These are phyloP conservation scores for Chenopodium formosanum DNA, from an alignment of 148 eudicot species.

Conservation along the genomic window DNA sequence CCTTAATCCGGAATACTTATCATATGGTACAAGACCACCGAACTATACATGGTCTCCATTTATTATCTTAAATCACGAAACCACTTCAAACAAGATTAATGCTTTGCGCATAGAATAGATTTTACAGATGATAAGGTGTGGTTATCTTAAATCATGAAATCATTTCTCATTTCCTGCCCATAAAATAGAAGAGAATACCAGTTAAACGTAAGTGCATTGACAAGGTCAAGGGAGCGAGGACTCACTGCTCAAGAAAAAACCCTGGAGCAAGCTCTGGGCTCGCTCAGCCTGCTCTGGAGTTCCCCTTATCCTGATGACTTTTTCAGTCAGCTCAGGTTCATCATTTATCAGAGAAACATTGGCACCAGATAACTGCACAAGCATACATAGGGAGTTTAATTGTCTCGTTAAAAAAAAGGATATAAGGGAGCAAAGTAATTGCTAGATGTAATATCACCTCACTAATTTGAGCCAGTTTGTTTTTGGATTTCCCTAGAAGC, in stretches of 20 bases:
- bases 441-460: slow-evolving; percentile 51
- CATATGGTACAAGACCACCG: neutral
- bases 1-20: neutral
- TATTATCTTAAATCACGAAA: neutral
- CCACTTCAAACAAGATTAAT: neutral
- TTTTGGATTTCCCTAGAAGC: slow-evolving; percentile 71
- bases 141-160: neutral
- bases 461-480: slow-evolving; percentile 87
- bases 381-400: neutral
- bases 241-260: slow-evolving; percentile 95
- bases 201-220: neutral
- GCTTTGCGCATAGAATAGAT: neutral
- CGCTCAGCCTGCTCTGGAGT: slow-evolving; percentile 95
- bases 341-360: slow-evolving; percentile 79
- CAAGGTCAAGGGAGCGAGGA: slow-evolving; percentile 3
- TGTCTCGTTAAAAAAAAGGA: neutral
- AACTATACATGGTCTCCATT: neutral
- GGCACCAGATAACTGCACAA: slow-evolving; percentile 89
- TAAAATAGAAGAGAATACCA: slow-evolving; percentile 3
- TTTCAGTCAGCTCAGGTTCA: slow-evolving; percentile 60
- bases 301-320: slow-evolving; percentile 79
- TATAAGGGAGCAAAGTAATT: neutral
- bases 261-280: slow-evolving; percentile 98
- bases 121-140: neutral
- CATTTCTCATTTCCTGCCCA: neutral